Base-by-base conservation (phyloP, 1,139 yeast species). In the Hansenula lynferdii region DNA sequence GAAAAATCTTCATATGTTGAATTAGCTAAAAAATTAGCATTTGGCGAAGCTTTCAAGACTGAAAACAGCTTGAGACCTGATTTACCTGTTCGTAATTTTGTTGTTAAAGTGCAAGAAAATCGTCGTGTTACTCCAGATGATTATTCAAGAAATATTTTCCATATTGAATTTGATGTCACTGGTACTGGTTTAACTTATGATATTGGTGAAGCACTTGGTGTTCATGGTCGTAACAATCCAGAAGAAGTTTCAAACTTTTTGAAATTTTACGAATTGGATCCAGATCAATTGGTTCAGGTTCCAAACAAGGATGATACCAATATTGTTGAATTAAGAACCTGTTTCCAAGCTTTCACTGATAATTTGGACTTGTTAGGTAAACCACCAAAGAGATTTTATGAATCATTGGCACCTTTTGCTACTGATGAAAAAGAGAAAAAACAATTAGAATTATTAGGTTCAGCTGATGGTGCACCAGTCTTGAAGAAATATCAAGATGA, bases 141-240 rank as follows among this genome's bases (percentile, higher is more conserved):
- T 56, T 92, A 92, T 62, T 86, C 86, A 44, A 85, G 98, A 69
- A 85, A 92, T 64, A 90, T 92, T 57, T 92, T 92, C 89, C 96
- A 92, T 61, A 84, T 92, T 53, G 97, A 92, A 65, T 86, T 92
- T 53, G 98, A 92, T 60, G 75, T 81, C 53, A 66, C 90, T 36
- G 95, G 95, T 38, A 89, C 97, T 31, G 97, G 95, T 22, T 72
- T 92, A 60, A 86, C 78, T 38, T 92, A 92, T 60, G 94, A 81
- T 47, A 85, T 92, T 58, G 98, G 98, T 60, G 98, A 92, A 69
- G 96, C 97, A 8, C 76, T 92, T 46, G 98, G 97, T 57, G 78
- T 92, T 43, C 97, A 92, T 56, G 97, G 95, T 34, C 82, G 94
- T 57, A 92, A 92, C 67, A 75, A 78, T 49, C 61, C 71, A 27